Evolutionary conservation across 176 grass and related monocot genomes (phyloP).

Genomic region (Dendrocalamus sinicus): DNA sequence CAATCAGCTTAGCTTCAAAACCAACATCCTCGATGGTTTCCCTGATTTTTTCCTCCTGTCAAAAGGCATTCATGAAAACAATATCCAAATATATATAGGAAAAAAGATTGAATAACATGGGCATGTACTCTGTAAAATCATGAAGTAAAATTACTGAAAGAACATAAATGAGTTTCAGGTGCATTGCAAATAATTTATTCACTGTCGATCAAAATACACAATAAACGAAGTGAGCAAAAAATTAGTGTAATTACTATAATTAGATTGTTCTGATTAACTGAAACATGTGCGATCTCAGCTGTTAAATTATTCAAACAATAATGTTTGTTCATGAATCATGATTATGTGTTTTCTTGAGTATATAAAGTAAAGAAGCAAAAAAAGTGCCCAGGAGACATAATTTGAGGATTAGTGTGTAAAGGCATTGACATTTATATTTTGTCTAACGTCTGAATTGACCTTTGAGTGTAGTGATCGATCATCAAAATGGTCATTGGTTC

Average conservation of each 20-base stretch:
- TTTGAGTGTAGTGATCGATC: conserved; percentile 18
- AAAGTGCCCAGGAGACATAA: background rate
- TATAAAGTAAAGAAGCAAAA: background rate
- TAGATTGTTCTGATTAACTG: background rate
- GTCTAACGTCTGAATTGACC: background rate
- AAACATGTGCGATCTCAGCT: background rate
- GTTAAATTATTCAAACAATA: conserved; percentile 17
- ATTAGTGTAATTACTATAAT: background rate
- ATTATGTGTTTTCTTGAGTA: background rate
- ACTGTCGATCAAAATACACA: background rate
- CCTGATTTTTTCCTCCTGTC: conserved; percentile 76
- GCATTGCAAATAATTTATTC: conserved; percentile 1
- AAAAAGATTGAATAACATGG: conserved; percentile 7
- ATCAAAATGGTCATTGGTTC: background rate
- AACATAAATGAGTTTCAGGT: background rate
- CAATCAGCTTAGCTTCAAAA: conserved; percentile 68
- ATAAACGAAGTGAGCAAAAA: background rate
- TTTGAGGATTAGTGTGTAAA: background rate
- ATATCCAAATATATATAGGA: conserved; percentile 24
- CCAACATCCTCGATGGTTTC: conserved; percentile 91
- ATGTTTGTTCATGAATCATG: background rate
- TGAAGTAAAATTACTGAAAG: background rate
- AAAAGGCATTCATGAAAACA: conserved; percentile 41
- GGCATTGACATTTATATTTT: background rate
- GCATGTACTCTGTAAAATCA: background rate